Conservation (phyloP, 192 early-diverging fungal genomes). For the Polychytrium aggregatum region DNA sequence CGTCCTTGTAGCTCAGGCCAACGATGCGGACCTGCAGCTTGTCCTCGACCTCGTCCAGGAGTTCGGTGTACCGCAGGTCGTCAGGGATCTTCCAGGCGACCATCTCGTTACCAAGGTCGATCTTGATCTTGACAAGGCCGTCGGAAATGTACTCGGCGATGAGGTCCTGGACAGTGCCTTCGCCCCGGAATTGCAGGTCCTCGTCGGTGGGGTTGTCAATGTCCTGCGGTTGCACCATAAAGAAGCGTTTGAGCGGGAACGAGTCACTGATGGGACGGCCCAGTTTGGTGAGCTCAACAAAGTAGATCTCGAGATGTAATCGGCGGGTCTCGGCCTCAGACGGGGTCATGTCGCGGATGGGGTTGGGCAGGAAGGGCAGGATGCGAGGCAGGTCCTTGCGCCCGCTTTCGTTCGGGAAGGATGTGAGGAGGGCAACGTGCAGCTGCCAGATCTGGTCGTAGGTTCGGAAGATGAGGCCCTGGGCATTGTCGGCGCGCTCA, state of each 20-base stretch:
- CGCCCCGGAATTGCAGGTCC: slow-evolving; percentile 1
- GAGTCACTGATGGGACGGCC: slow-evolving; percentile 8
- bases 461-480: slow-evolving; percentile 13
- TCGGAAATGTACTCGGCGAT: slow-evolving; percentile 12
- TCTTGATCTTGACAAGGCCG: slow-evolving; percentile 8
- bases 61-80: slow-evolving; percentile 4
- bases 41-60: slow-evolving; percentile 16
- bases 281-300: slow-evolving; percentile 6
- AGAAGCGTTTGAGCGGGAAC: slow-evolving; percentile 7
- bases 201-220: slow-evolving; percentile 4
- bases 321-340: slow-evolving; percentile 2
- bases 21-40: not conserved
- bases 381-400: slow-evolving; percentile 10
- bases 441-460: slow-evolving; percentile 30
- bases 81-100: slow-evolving; percentile 9
- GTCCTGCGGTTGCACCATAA: slow-evolving; percentile 13
- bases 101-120: slow-evolving; percentile 12
- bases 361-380: slow-evolving; percentile 17
- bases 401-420: slow-evolving; percentile 26
- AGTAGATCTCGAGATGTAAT: slow-evolving; percentile 12
- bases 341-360: not conserved
- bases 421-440: slow-evolving; percentile 28
- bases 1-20: slow-evolving; percentile 24
- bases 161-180: slow-evolving; percentile 13
- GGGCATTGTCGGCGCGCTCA: slow-evolving; percentile 7